These are phyloP conservation scores for Fusarium albidum DNA, from an alignment of 2,329 filamentous ascomycete species.

Conservation along the genomic window DNA sequence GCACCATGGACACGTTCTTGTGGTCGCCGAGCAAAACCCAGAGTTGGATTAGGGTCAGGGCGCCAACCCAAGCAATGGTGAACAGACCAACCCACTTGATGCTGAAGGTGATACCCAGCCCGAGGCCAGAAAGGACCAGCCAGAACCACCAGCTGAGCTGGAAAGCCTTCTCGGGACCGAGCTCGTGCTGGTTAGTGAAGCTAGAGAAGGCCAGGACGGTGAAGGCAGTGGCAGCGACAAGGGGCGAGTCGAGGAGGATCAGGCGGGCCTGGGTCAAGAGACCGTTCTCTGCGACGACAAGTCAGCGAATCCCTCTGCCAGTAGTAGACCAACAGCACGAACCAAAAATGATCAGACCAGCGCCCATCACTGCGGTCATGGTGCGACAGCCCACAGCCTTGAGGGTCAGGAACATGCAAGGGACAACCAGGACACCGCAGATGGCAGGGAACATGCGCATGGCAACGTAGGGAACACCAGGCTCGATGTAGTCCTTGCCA, in stretches of 20 bases:
- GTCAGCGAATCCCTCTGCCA: slow-evolving; percentile 37
- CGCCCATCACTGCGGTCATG: slow-evolving; percentile 82
- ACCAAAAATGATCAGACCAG: slow-evolving; percentile 92
- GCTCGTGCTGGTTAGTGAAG: slow-evolving; percentile 97
- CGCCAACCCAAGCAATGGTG: slow-evolving; percentile 97
- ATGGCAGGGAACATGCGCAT: slow-evolving; percentile 95
- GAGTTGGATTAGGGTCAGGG: slow-evolving; percentile 87
- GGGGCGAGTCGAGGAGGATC: slow-evolving; percentile 94
- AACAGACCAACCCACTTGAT: slow-evolving; percentile 99
- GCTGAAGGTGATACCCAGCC: slow-evolving; percentile 88
- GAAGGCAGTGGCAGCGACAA: slow-evolving; percentile 92
- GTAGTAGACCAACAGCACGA: slow-evolving; percentile 46
- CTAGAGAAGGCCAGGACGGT: slow-evolving; percentile 90
- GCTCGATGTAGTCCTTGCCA: slow-evolving; percentile 97
- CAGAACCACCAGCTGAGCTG: slow-evolving; percentile 97
- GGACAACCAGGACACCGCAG: slow-evolving; percentile 86
- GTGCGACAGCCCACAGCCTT: slow-evolving; percentile 92
- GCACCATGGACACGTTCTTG: slow-evolving; percentile 80
- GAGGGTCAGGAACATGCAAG: slow-evolving; percentile 92
- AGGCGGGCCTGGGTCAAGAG: slow-evolving; percentile 93
- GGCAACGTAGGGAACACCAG: slow-evolving; percentile 93
- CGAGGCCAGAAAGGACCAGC: slow-evolving; percentile 85
- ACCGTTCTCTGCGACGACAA: slow-evolving; percentile 79
- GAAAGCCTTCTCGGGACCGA: slow-evolving; percentile 89
- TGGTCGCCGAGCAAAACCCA: slow-evolving; percentile 94